Evolutionary conservation across 805 yeast species (phyloP).

Genomic region (Candida sithepensis): DNA sequence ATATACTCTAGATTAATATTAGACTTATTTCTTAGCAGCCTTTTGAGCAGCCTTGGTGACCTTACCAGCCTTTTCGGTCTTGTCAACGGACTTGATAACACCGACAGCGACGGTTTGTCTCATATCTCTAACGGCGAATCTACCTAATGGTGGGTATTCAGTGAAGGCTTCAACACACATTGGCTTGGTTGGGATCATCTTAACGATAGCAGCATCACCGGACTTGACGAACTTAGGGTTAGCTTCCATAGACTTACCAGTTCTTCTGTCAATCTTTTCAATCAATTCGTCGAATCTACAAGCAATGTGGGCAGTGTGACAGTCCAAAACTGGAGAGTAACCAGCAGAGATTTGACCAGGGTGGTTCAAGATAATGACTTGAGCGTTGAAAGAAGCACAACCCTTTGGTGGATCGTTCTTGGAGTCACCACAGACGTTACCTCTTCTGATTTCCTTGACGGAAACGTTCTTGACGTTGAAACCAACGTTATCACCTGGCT

Average conservation of each 20-base stretch:
- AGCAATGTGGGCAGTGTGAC: slow-evolving; percentile 93
- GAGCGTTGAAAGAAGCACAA: slow-evolving; percentile 68
- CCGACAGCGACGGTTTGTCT: slow-evolving; percentile 99
- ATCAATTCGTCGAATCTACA: slow-evolving; percentile 77
- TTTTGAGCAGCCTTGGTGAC: slow-evolving; percentile 93
- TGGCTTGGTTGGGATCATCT: slow-evolving; percentile 84
- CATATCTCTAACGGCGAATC: slow-evolving; percentile 99
- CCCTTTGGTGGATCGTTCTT: slow-evolving; percentile 85
- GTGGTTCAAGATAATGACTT: slow-evolving; percentile 84
- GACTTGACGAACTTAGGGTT: slow-evolving; percentile 91
- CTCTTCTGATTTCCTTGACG: slow-evolving; percentile 86
- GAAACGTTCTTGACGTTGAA: slow-evolving; percentile 90
- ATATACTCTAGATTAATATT: slow-evolving; percentile 37
- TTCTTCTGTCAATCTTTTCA: slow-evolving; percentile 86
- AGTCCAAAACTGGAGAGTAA: slow-evolving; percentile 87
- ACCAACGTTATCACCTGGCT: slow-evolving; percentile 90
- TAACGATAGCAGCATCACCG: slow-evolving; percentile 95
- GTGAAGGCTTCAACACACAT: slow-evolving; percentile 93
- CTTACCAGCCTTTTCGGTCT: slow-evolving; percentile 83
- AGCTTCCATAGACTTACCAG: slow-evolving; percentile 89
- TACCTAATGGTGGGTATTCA: slow-evolving; percentile 96
- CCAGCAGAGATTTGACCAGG: slow-evolving; percentile 91
- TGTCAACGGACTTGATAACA: slow-evolving; percentile 93
- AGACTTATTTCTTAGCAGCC: slow-evolving; percentile 69
- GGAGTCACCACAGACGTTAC: slow-evolving; percentile 90